Conservation (phyloP, 164 flowering plant species). For the Paratinospora sagittata region DNA sequence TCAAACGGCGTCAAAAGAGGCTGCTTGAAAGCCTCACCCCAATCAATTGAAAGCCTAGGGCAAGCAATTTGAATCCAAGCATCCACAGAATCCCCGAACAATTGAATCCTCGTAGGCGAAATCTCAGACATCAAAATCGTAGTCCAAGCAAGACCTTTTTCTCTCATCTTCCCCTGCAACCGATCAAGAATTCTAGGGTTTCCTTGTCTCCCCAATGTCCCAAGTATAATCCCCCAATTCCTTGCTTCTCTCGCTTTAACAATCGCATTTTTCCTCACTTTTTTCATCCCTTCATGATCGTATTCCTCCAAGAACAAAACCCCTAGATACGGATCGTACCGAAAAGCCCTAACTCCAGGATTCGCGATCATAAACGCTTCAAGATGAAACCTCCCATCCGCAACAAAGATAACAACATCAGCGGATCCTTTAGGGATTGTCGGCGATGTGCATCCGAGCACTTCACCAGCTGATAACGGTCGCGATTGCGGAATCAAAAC, state of each 20-base stretch:
- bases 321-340: conserved; percentile 88
- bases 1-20: conserved; percentile 88
- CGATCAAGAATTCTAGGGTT: conserved; percentile 72
- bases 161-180: conserved; percentile 63
- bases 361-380: conserved; percentile 98
- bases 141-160: conserved; percentile 52
- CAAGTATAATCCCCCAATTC: conserved; percentile 83
- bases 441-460: conserved; percentile 93
- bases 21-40: conserved; percentile 89
- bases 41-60: conserved; percentile 89
- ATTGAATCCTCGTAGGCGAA: conserved; percentile 56
- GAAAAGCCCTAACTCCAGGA: conserved; percentile 60
- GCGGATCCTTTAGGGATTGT: conserved; percentile 26
- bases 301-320: conserved; percentile 85
- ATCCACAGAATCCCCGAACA: conserved; percentile 86
- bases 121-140: conserved; percentile 86
- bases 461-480: conserved; percentile 88
- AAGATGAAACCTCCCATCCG: conserved; percentile 94
- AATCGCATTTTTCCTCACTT: conserved; percentile 61
- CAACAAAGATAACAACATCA: conserved; percentile 62
- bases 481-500: conserved; percentile 76
- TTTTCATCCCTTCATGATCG: conserved; percentile 86
- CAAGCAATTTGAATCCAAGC: conserved; percentile 99
- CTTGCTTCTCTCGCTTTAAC: conserved; percentile 48
- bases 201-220: conserved; percentile 96